phyloP scores from a whole-genome alignment of 2,329 filamentous ascomycete species.

The Trichoderma sp. region DNA sequence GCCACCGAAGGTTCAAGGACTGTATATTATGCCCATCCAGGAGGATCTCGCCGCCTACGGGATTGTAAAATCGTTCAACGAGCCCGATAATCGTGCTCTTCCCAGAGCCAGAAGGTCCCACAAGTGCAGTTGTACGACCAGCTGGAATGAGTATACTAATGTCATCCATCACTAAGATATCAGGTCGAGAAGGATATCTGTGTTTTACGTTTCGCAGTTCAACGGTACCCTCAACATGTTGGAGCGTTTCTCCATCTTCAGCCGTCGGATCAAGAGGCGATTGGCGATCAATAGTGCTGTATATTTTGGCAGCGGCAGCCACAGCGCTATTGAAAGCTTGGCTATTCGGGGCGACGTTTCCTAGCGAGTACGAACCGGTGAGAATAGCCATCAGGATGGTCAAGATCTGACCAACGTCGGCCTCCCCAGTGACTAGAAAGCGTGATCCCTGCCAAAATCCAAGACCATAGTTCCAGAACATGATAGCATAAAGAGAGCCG shows the following conservation, averaged over 20 bases:
- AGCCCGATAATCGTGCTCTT: constrained; percentile 51
- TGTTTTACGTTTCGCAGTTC: constrained; percentile 45
- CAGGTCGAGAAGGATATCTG: constrained; percentile 44
- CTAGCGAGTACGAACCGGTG: constrained; percentile 8
- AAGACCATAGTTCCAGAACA: constrained; percentile 38
- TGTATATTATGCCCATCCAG: constrained; percentile 38
- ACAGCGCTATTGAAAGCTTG: constrained; percentile 34
- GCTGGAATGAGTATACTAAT: constrained; percentile 40
- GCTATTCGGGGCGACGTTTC: constrained; percentile 22
- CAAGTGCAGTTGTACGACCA: constrained; percentile 49
- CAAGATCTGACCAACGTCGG: constrained; percentile 35
- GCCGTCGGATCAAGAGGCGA: constrained; percentile 36
- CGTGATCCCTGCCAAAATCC: constrained; percentile 42
- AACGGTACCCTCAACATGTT: constrained; percentile 37
- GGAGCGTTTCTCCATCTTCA: constrained; percentile 30
- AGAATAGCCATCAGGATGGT: constrained; percentile 29
- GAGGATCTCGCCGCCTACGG: constrained; percentile 39
- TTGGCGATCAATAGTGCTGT: constrained; percentile 35
- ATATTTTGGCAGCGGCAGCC: constrained; percentile 35
- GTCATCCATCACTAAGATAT: constrained; percentile 38
- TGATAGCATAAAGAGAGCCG: constrained; percentile 34
- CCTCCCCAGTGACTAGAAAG: constrained; percentile 31
- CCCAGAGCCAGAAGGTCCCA: constrained; percentile 52
- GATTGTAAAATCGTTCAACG: constrained; percentile 54
- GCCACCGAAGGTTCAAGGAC: constrained; percentile 44